Evolutionary conservation across 1,139 yeast species (phyloP).

Genomic region (Debaryomyces sp.): DNA sequence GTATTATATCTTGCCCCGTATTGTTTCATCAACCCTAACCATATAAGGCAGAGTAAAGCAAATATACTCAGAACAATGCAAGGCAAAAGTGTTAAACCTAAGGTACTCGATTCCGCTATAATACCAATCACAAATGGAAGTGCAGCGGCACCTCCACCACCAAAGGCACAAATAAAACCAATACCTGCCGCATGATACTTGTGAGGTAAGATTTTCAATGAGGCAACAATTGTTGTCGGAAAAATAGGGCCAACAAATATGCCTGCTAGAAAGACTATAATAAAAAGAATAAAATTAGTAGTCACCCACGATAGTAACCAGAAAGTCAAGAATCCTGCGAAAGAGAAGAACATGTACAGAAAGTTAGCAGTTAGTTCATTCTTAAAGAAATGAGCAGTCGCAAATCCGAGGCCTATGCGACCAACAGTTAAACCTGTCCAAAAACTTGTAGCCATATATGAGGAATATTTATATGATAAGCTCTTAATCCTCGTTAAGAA

Average conservation of each 20-base stretch:
- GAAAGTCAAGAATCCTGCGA: slow-evolving; percentile 34
- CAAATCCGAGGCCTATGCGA: slow-evolving; percentile 59
- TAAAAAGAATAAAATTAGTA: slow-evolving; percentile 27
- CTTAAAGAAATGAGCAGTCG: slow-evolving; percentile 52
- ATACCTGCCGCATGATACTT: slow-evolving; percentile 67
- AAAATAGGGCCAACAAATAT: slow-evolving; percentile 78
- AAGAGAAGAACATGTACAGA: slow-evolving; percentile 29
- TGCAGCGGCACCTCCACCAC: slow-evolving; percentile 74
- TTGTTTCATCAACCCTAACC: slow-evolving; percentile 29
- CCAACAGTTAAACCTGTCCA: slow-evolving; percentile 72
- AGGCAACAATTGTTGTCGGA: slow-evolving; percentile 72
- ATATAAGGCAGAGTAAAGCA: slow-evolving; percentile 26
- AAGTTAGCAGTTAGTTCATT: slow-evolving; percentile 50
- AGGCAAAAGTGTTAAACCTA: slow-evolving; percentile 39
- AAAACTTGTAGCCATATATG: slow-evolving; percentile 63
- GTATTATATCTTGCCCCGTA: slow-evolving; percentile 21
- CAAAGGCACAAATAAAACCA: slow-evolving; percentile 77
- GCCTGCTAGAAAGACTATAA: slow-evolving; percentile 59
- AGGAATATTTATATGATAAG: slow-evolving; percentile 47
- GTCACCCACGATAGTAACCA: slow-evolving; percentile 27
- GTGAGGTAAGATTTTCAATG: slow-evolving; percentile 64
- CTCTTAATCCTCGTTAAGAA: slow-evolving; percentile 54
- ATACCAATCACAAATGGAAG: slow-evolving; percentile 66
- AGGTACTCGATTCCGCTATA: slow-evolving; percentile 38
- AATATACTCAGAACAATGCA: slow-evolving; percentile 31